Percentiles rank a stretch among this genome's conserved stretches.
Evolutionary conservation across 495 filamentous ascomycete species (phyloP).

Genomic region (Tirmania nivea): DNA sequence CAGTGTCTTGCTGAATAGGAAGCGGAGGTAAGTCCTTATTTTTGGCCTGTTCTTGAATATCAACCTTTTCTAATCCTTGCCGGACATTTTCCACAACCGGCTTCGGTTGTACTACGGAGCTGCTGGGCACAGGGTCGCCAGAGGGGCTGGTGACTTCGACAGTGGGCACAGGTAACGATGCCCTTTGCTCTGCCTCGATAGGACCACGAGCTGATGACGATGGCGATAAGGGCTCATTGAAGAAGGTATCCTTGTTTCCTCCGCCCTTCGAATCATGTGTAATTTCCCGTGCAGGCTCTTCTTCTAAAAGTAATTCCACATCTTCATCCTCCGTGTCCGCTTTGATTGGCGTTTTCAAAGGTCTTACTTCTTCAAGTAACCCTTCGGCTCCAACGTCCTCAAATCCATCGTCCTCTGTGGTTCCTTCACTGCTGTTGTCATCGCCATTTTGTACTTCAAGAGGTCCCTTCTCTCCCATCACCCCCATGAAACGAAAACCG

Average conservation of each 20-base stretch:
- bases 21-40: no score
- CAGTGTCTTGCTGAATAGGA: no score
- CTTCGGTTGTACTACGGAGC: no score
- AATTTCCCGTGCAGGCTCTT: slow-evolving; percentile 4
- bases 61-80: no score
- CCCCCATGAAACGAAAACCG: slow-evolving; percentile 3
- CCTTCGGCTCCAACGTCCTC: slow-evolving; percentile 50
- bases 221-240: slow-evolving; percentile 36
- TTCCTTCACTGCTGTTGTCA: slow-evolving; percentile 6
- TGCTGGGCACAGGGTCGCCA: no score
- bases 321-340: not conserved
- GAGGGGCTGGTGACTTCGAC: no score
- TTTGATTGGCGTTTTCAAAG: not conserved
- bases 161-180: no score
- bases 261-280: slow-evolving; percentile 5
- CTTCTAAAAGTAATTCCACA: slow-evolving; percentile 4
- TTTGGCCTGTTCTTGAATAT: no score
- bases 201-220: not conserved
- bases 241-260: slow-evolving; percentile 44
- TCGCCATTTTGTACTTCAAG: slow-evolving; percentile 54
- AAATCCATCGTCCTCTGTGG: slow-evolving; percentile 55
- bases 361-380: slow-evolving; percentile 11
- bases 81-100: no score
- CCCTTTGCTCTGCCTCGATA: no score
- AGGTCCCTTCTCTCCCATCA: slow-evolving; percentile 26